Evolutionary conservation across 2,329 filamentous ascomycete genomes (phyloP), one percentile per base, ranked within the genome.

Genomic region (Aspergillus oerlinghausenensis): DNA sequence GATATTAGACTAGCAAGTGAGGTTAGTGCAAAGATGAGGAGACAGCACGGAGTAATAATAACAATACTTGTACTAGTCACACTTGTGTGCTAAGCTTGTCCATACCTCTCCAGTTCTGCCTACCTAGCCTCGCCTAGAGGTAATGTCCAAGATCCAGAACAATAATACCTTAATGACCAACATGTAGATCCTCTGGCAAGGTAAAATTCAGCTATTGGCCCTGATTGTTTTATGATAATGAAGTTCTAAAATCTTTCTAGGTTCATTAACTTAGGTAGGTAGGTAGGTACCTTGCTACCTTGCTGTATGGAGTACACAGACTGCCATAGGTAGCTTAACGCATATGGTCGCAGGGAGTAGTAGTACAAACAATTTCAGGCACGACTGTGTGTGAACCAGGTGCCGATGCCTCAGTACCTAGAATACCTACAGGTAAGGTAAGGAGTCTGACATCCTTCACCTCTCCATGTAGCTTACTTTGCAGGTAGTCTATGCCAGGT

Each of bases 1-100:
- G 60, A 59, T 49, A 49, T 54, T 56, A 10, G 49, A 28, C 35
- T 25, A 47, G 43, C 10, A 43, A 21, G 40, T 43, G 21, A 23
- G n/a, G 40, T 43, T 43, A 43, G n/a, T 19, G n/a, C 40, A 43
- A 11, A 43, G 19, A 43, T 43, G 40, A 43, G 40, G 40, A 43
- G 19, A 21, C 40, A 43, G 40, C 21, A 43, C 40, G n/a, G 40
- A 43, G n/a, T 43, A 43, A 43, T 21, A 43, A 43, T 11, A 43
- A 43, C 21, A 11, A 11, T 19, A 19, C 40, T 21, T 9, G 17
- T 10, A 23, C 40, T 43, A 43, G 40, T 43, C 21, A 43, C 19
- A 9, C 40, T 21, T 43, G 40, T 21, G n/a, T 21, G 8, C 32
- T 38, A 38, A 38, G 32, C 32, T 17, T 38, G 32, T 17, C 32